phyloP scores from a whole-genome alignment of 2,329 filamentous ascomycete genomes.

The Ceratocystiopsis brevicomis region DNA sequence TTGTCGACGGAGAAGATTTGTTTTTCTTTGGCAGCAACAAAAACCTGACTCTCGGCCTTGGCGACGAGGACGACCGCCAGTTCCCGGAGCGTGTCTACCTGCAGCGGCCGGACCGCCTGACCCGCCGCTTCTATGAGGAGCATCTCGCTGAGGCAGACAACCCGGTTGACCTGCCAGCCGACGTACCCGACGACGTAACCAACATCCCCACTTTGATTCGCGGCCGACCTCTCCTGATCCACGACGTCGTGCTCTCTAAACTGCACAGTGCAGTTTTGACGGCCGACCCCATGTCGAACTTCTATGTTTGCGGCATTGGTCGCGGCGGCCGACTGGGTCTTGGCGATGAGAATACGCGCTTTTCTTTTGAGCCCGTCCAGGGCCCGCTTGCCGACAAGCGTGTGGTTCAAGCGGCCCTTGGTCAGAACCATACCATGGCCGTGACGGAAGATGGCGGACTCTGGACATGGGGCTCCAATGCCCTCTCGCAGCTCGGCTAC shows the following conservation, averaged over 20 bases:
- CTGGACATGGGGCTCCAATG: constrained; percentile 88
- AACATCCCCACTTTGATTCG: constrained; percentile 56
- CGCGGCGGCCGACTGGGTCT: constrained; percentile 76
- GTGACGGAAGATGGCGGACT: constrained; percentile 74
- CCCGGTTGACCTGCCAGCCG: too few relatives aligned
- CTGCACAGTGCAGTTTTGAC: constrained; percentile 80
- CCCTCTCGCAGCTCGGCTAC: constrained; percentile 72
- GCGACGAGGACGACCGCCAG: constrained; percentile 89
- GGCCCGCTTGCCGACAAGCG: constrained; percentile 57
- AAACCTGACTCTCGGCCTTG: constrained; percentile 78
- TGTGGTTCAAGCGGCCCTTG: constrained; percentile 60
- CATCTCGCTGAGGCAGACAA: constrained; percentile 28
- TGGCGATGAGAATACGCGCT: constrained; percentile 77
- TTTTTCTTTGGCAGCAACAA: constrained; percentile 95
- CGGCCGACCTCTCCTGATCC: constrained; percentile 53
- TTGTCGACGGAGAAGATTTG: constrained; percentile 52
- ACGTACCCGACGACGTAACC: constrained; percentile 11
- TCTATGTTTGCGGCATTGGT: constrained; percentile 85
- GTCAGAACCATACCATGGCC: constrained; percentile 80
- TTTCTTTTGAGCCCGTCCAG: constrained; percentile 68
- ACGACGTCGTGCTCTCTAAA: constrained; percentile 76
- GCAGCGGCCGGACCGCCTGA: constrained; percentile 56
- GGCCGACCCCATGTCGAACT: constrained; percentile 67
- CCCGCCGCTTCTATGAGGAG: constrained; percentile 55
- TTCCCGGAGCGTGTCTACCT: constrained; percentile 72